Conservation (phyloP, 352 stramenopile genomes). For the Pelagophyceae sp. region DNA sequence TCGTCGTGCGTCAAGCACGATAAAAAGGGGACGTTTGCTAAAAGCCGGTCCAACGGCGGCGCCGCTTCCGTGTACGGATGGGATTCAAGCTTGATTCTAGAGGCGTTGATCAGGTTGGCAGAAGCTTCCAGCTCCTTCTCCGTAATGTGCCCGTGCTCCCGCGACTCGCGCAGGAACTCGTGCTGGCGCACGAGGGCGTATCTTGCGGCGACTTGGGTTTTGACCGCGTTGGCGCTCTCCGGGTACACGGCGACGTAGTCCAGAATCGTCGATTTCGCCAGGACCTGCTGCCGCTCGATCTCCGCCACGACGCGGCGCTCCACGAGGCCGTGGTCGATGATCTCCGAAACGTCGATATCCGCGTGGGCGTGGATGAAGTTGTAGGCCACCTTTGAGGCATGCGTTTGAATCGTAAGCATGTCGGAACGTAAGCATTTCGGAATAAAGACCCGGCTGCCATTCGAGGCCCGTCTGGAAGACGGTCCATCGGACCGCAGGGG, state of each 20-base stretch:
- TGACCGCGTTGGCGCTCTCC: not conserved
- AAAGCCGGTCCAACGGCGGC: not conserved
- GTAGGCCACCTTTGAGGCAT: too few relatives aligned
- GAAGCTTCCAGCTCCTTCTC: not conserved
- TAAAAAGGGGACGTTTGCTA: not conserved
- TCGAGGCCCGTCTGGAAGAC: too few relatives aligned
- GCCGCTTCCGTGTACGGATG: not conserved
- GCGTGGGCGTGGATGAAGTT: slow-evolving; percentile 4
- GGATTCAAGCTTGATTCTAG: not conserved
- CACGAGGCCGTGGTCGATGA: not conserved
- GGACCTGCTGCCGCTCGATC: not conserved
- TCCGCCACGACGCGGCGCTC: not conserved
- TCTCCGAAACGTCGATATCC: not conserved
- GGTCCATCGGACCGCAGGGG: too few relatives aligned
- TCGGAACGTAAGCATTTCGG: too few relatives aligned
- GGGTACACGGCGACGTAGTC: not conserved
- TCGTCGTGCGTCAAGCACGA: not conserved
- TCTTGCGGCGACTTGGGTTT: not conserved
- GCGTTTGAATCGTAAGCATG: too few relatives aligned
- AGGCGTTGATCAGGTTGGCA: not conserved
- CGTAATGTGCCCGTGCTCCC: not conserved
- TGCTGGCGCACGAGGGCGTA: not conserved
- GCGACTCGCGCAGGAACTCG: not conserved
- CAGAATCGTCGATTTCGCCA: not conserved
- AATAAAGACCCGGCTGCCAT: too few relatives aligned